These are phyloP conservation scores for Backusella mclennaniae DNA, from an alignment of 192 early-diverging fungal species.

Conservation along the genomic window DNA sequence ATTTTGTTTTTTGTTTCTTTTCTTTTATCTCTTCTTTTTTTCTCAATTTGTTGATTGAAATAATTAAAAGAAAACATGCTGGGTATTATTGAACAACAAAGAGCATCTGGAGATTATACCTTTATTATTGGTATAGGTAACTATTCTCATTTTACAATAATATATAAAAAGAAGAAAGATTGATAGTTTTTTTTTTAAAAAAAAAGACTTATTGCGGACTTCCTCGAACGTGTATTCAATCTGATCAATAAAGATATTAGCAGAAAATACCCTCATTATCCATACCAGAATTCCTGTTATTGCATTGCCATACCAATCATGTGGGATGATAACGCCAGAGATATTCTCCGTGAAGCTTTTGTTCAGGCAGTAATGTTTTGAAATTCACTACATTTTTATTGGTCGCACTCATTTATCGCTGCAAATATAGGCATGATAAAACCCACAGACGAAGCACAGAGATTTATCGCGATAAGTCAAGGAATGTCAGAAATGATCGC, in stretches of 20 bases:
- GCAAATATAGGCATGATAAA: slow-evolving; percentile 21
- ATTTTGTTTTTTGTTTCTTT: too few species aligned
- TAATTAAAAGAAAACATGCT: neutral
- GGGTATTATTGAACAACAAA: neutral
- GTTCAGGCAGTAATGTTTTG: slow-evolving; percentile 26
- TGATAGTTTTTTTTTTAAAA: neutral
- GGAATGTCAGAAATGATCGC: slow-evolving; percentile 32
- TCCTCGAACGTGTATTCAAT: neutral
- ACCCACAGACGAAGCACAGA: slow-evolving; percentile 38
- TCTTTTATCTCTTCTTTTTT: too few species aligned
- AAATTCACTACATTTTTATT: neutral
- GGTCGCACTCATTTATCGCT: neutral
- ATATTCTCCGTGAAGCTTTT: slow-evolving; percentile 43
- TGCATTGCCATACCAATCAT: slow-evolving; percentile 48
- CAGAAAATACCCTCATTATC: too few species aligned
- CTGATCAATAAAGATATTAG: neutral
- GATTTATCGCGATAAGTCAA: slow-evolving; percentile 32
- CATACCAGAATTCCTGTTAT: slow-evolving; percentile 2
- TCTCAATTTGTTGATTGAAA: too few species aligned
- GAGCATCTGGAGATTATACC: neutral
- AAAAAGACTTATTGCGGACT: slow-evolving; percentile 18
- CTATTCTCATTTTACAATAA: neutral
- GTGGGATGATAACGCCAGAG: slow-evolving; percentile 47
- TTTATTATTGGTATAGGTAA: slow-evolving; percentile 38
- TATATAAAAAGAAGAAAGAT: neutral